Conservation (phyloP, 768 basidiomycete species). For the Boletus fagicola region DNA sequence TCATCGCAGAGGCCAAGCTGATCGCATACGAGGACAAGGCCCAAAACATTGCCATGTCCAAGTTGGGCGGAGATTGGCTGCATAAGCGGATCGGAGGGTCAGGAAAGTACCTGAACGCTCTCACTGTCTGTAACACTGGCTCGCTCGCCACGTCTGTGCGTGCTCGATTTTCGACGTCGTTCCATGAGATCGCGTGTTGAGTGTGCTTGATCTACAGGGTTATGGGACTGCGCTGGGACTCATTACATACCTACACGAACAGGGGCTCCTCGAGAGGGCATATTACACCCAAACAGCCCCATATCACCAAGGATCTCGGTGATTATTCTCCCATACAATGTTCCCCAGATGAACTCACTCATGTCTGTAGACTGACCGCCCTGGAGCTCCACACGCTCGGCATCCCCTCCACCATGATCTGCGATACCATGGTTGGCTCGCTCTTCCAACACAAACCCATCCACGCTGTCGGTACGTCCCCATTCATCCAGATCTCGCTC, state of each 20-base stretch:
- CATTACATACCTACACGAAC: conserved; percentile 86
- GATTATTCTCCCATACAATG: conserved; percentile 4
- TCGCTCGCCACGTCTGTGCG: conserved; percentile 89
- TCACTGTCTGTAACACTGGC: conserved; percentile 98
- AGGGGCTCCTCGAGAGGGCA: conserved; percentile 71
- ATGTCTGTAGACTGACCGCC: conserved; percentile 67
- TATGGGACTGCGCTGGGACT: conserved; percentile 95
- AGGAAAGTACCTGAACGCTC: conserved; percentile 62
- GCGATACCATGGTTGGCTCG: conserved; percentile 97
- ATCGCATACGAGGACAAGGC: conserved; percentile 88
- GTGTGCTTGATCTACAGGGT: conserved; percentile 52
- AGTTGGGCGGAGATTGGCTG: conserved; percentile 85
- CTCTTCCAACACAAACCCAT: conserved; percentile 85
- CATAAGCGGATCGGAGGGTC: conserved; percentile 38
- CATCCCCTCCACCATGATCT: conserved; percentile 90
- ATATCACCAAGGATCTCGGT: conserved; percentile 91
- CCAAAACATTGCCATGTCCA: conserved; percentile 82
- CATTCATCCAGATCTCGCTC: neutral
- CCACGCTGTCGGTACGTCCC: conserved; percentile 66
- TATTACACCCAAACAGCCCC: conserved; percentile 94
- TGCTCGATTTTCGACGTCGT: neutral
- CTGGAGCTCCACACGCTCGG: conserved; percentile 82
- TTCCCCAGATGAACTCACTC: neutral
- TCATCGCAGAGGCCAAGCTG: conserved; percentile 67
- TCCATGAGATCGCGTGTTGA: conserved; percentile 2